phyloP scores from a whole-genome alignment of 441 rosid species.

The Capsella rubella region DNA sequence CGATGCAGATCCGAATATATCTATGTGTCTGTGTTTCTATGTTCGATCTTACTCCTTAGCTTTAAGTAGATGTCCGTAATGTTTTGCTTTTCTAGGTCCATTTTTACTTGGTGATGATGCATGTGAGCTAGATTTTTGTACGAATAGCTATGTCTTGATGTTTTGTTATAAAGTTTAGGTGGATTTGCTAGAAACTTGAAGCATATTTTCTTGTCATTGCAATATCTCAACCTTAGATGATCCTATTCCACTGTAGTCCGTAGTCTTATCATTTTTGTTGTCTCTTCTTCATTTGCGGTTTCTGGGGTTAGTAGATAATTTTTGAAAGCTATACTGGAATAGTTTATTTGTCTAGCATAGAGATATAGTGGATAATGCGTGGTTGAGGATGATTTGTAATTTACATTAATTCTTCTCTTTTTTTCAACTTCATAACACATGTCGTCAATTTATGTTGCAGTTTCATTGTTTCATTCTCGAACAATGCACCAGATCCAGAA shows the following conservation, averaged over 20 bases:
- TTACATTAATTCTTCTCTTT: not conserved
- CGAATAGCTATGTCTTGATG: not conserved
- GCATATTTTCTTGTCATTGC: not conserved
- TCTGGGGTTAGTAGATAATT: not conserved
- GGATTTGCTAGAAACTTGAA: not conserved
- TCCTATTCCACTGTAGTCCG: not conserved
- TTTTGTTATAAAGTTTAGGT: not conserved
- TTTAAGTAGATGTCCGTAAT: not conserved
- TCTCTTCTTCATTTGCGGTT: slow-evolving; percentile 9
- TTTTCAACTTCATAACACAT: not conserved
- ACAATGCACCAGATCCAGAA: slow-evolving; percentile 84
- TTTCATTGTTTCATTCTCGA: slow-evolving; percentile 79
- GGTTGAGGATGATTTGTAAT: slow-evolving; percentile 10
- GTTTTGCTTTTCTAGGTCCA: not conserved
- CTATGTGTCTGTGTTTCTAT: not conserved
- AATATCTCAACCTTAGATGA: slow-evolving; percentile 10
- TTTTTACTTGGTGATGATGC: not conserved
- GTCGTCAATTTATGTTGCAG: slow-evolving; percentile 50
- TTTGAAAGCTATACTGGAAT: not conserved
- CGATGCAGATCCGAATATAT: not conserved
- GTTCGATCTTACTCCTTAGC: slow-evolving; percentile 6
- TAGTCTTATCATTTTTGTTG: not conserved
- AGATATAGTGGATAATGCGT: not conserved
- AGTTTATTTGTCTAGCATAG: not conserved
- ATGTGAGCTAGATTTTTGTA: slow-evolving; percentile 1